phyloP scores from a whole-genome alignment of 2,329 filamentous ascomycete genomes.

The Pseudogymnoascus sp. region DNA sequence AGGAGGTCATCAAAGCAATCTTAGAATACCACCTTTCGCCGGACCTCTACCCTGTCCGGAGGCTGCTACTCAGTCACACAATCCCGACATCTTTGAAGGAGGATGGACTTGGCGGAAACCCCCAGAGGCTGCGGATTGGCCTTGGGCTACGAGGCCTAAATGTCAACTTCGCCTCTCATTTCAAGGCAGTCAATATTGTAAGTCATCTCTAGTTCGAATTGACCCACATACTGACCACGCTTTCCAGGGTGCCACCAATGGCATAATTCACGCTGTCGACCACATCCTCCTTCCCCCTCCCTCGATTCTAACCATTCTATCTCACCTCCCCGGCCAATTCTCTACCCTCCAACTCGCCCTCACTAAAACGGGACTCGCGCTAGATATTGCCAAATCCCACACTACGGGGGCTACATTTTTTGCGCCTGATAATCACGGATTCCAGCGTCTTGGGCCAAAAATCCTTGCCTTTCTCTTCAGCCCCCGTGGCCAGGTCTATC shows the following conservation, averaged over 20 bases:
- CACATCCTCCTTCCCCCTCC: constrained; percentile 70
- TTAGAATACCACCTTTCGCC: constrained; percentile 68
- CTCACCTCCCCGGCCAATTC: constrained; percentile 60
- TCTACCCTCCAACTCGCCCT: constrained; percentile 71
- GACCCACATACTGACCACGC: constrained; percentile 6
- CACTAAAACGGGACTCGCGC: constrained; percentile 62
- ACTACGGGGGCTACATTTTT: constrained; percentile 66
- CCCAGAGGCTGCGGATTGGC: constrained; percentile 66
- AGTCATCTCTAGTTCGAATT: constrained; percentile 21
- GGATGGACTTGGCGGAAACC: constrained; percentile 43
- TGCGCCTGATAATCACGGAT: constrained; percentile 74
- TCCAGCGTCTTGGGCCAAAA: constrained; percentile 59
- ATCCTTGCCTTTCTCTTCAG: constrained; percentile 82
- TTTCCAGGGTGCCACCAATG: constrained; percentile 61
- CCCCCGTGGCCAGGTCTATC: constrained; percentile 65
- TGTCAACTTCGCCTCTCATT: constrained; percentile 68
- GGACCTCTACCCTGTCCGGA: constrained; percentile 56
- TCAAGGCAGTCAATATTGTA: constrained; percentile 65
- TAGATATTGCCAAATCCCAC: constrained; percentile 47
- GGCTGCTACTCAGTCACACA: constrained; percentile 63
- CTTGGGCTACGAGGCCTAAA: constrained; percentile 54
- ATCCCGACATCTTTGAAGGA: constrained; percentile 60
- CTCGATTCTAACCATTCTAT: constrained; percentile 53
- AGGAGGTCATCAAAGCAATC: constrained; percentile 61
- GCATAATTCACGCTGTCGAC: constrained; percentile 71